Evolutionary conservation across 75 land plant genomes (phyloP).

Genomic region (Pinus taeda): DNA sequence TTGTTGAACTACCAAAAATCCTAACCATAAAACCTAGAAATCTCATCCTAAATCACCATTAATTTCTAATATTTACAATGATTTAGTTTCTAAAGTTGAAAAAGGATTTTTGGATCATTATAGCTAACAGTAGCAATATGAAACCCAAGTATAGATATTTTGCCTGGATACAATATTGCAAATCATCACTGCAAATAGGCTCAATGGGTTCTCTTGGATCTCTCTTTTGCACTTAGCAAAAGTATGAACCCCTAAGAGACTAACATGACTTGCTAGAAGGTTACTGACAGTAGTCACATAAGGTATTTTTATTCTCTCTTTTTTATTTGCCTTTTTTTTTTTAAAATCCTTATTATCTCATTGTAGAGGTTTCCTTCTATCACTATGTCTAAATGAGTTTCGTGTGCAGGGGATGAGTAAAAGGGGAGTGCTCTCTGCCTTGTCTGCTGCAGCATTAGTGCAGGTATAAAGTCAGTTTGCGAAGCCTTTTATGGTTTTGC

Average conservation of each 20-base stretch:
- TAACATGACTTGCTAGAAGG: background rate
- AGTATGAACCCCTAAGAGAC: background rate
- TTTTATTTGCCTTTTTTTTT: background rate
- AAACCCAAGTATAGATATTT: too few relatives aligned
- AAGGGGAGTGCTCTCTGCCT: slow-evolving; percentile 55
- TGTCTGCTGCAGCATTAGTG: slow-evolving; percentile 71
- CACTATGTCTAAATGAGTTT: background rate
- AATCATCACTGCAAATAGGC: too few relatives aligned
- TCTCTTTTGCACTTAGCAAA: background rate
- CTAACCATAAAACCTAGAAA: too few relatives aligned
- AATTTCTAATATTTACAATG: too few relatives aligned
- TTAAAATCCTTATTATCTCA: background rate
- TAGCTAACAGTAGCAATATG: too few relatives aligned
- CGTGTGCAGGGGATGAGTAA: slow-evolving; percentile 49
- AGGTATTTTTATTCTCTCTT: background rate
- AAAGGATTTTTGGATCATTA: too few relatives aligned
- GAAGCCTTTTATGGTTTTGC: background rate
- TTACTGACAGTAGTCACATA: background rate
- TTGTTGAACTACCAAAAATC: too few relatives aligned
- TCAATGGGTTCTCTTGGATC: background rate
- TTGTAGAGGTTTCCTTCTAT: background rate
- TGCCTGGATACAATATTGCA: too few relatives aligned
- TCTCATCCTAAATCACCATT: too few relatives aligned
- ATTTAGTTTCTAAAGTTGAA: too few relatives aligned
- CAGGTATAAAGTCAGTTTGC: slow-evolving; percentile 56